These are phyloP conservation scores for Diplotaxis tenuifolia DNA, from an alignment of 345 rosid species.

Conservation along the genomic window DNA sequence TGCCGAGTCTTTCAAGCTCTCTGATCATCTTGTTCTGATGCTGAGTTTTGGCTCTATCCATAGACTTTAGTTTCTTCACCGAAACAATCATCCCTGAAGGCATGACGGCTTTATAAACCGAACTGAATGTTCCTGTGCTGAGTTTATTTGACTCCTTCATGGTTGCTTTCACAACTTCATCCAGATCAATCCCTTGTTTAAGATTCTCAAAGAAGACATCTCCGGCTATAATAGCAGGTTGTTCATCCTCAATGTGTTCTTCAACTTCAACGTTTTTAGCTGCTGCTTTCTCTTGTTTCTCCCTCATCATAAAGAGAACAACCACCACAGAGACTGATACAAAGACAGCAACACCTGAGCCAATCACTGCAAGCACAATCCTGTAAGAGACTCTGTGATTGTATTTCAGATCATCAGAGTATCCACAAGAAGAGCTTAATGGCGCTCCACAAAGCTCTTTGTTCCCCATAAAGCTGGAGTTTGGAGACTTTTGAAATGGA, in stretches of 20 bases:
- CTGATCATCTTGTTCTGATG: slow-evolving; percentile 95
- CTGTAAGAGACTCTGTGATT: slow-evolving; percentile 84
- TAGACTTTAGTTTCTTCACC: slow-evolving; percentile 77
- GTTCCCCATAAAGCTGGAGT: slow-evolving; percentile 72
- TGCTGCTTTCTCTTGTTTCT: slow-evolving; percentile 77
- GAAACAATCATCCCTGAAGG: slow-evolving; percentile 87
- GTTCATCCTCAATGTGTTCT: slow-evolving; percentile 49
- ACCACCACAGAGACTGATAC: slow-evolving; percentile 79
- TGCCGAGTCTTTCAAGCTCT: slow-evolving; percentile 91
- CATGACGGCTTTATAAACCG: slow-evolving; percentile 85
- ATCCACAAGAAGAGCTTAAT: slow-evolving; percentile 55
- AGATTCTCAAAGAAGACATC: slow-evolving; percentile 81
- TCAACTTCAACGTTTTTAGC: slow-evolving; percentile 49
- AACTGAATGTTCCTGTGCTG: slow-evolving; percentile 86
- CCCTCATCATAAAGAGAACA: slow-evolving; percentile 89
- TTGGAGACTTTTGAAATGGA: slow-evolving; percentile 87
- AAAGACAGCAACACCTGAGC: slow-evolving; percentile 90
- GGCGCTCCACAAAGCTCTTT: slow-evolving; percentile 94
- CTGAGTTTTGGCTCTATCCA: slow-evolving; percentile 79
- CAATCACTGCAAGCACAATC: slow-evolving; percentile 76
- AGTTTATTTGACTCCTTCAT: slow-evolving; percentile 83
- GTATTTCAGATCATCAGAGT: slow-evolving; percentile 44
- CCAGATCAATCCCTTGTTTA: slow-evolving; percentile 85
- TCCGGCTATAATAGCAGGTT: slow-evolving; percentile 71
- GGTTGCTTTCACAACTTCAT: slow-evolving; percentile 76